phyloP scores from a whole-genome alignment of 225 moss, liverwort and hornwort species.

The Polytrichum formosum region DNA sequence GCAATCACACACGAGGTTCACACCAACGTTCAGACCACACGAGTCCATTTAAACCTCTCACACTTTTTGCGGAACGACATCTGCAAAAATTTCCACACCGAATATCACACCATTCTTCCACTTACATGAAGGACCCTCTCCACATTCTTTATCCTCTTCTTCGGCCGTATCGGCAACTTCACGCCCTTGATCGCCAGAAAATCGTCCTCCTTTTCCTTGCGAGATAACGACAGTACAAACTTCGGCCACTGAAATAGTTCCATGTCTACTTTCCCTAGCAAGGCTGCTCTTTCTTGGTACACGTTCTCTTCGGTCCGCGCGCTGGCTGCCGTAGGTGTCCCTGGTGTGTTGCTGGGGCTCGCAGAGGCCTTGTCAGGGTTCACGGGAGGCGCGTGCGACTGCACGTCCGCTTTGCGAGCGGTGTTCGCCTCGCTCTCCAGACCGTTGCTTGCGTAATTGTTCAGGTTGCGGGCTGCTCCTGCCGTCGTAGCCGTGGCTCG shows the following conservation, averaged over 20 bases:
- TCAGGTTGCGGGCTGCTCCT: conserved; percentile 20
- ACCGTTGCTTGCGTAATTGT: conserved; percentile 39
- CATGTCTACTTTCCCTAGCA: conserved; percentile 72
- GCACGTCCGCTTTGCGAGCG: conserved; percentile 50
- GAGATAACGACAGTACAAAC: conserved; percentile 70
- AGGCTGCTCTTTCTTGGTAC: conserved; percentile 56
- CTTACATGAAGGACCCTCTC: conserved; percentile 79
- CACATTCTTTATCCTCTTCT: conserved; percentile 88
- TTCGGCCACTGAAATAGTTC: conserved; percentile 96
- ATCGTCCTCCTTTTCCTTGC: conserved; percentile 95
- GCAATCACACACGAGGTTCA: background rate
- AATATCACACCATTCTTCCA: background rate
- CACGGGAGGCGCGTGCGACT: conserved; percentile 37
- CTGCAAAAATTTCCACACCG: background rate
- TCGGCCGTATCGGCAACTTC: conserved; percentile 90
- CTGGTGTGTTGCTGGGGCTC: conserved; percentile 24
- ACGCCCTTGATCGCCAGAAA: conserved; percentile 87
- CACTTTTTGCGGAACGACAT: no score
- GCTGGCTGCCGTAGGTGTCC: conserved; percentile 32
- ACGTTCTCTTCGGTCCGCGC: conserved; percentile 53
- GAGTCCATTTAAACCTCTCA: no score
- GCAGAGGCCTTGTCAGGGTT: conserved; percentile 54
- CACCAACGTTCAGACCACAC: no score
- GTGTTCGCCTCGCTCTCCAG: conserved; percentile 48
- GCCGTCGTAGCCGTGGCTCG: conserved; percentile 43